Base-by-base conservation (phyloP, 1,139 yeast species). In the Geotrichum cucujoidarum region DNA sequence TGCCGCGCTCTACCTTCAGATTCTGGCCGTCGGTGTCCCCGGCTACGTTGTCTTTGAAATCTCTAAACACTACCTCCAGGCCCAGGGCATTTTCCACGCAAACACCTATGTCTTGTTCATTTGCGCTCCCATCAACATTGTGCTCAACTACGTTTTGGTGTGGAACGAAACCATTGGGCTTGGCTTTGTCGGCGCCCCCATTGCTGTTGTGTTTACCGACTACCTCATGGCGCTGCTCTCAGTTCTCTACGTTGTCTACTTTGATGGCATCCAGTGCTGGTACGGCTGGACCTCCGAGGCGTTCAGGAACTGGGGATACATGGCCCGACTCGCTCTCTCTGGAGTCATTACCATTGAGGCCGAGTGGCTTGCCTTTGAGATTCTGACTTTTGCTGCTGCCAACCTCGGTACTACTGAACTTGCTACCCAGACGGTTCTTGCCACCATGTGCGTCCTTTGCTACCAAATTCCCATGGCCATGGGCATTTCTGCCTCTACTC, bases 61-160 rank as follows among this genome's bases (percentile, higher is more conserved):
- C 56, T 77, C 85, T 25, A 89, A 89, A 63, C 74, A 95, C 53
- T 89, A 78, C 60, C 67, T 89, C 50, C 97, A 89, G 66, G 90
- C 95, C 0, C 97, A 90, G 65, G 95, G 95, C 7, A 85, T 88
- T 25, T 89, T 87, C 69, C 94, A 86, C 58, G 96, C 96, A 0
- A 87, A 92, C 3, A 84, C 95, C 1, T 81, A 85, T 29, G 83
- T 88, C 3, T 68, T 89, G 34, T 71, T 85, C 43, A 66, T 88
- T 11, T 79, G 90, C 58, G 92, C 96, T 0, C 96, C 97, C 0
- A 58, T 85, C 24, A 88, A 90, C 63, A 75, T 85, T 6, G 59
- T 80, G 10, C 63, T 84, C 46, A 85, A 90, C 54, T 87, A 83
- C 73, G 60, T 80, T n/a, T 68, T 89, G 33, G 95, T 89, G 10